Base-by-base conservation (phyloP, 331 rosid genomes). In the Cydonia oblonga region DNA sequence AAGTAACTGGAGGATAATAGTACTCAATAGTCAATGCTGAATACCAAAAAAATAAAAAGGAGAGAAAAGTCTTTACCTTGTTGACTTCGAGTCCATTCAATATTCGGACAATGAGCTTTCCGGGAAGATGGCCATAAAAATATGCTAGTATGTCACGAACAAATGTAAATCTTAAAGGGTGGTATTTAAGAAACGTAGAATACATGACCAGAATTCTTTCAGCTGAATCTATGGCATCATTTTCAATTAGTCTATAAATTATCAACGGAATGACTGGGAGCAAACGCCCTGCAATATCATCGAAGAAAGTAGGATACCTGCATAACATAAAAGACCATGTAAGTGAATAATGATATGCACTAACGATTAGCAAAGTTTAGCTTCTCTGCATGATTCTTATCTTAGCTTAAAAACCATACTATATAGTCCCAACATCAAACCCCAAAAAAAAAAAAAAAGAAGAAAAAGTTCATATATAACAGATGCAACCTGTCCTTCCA, bases 141-240 rank as follows among this genome's bases (percentile, higher is more conserved):
- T 95, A 95, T 54, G 98, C 96, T 61, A 95, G 96, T 85, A 91
- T 91, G 85, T 95, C 97, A 68, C 97, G 99, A 66, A 89, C 99
- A 81, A 95, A 95, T 20, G 96, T 81, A 82, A 95, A 95, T 78
- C 97, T 86, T 53, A 91, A 78, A 66, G 99, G 97, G 74, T 95
- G 89, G 75, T 85, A 89, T 66, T 85, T 87, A 78, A 95, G 91
- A 78, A 91, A 84, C 49, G 67, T 40, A 74, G 88, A 74, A 82
- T 89, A 93, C 72, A 86, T 63, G 68, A 81, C 87, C 81, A 95
- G 76, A 66, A 91, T 42, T 76, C 91, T 83, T 14, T 95, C 99
- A 35, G 93, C 99, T 69, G 85, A 78, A 76, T 95, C 99, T 77
- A 76, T 85, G 57, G 91, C 96, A 69, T 91, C 97, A 79, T 95